Percentiles rank a stretch among this genome's conserved stretches.
phyloP scores from a whole-genome alignment of 495 filamentous ascomycete genomes.

The Aspergillus incahuasiensis region DNA sequence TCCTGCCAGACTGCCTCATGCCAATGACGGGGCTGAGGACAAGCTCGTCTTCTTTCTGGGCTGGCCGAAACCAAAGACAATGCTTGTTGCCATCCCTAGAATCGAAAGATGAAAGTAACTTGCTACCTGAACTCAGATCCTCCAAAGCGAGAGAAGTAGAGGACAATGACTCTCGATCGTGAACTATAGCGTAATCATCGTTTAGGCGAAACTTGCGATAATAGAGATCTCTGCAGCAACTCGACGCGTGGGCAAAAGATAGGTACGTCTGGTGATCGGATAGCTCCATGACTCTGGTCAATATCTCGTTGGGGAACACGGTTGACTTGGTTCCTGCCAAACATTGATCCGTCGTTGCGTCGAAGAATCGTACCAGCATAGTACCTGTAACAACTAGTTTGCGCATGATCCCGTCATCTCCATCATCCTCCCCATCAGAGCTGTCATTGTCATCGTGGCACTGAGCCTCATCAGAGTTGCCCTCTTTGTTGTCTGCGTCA shows the following conservation, averaged over 20 bases:
- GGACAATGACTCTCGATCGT: background rate
- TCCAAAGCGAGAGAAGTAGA: constrained; percentile 5
- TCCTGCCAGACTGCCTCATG: constrained; percentile 6
- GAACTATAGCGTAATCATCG: constrained; percentile 16
- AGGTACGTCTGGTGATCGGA: constrained; percentile 14
- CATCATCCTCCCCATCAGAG: background rate
- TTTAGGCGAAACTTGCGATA: constrained; percentile 11
- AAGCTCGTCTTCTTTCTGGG: background rate
- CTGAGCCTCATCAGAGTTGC: too few relatives aligned
- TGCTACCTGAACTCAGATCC: constrained; percentile 4
- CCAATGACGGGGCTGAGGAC: constrained; percentile 15
- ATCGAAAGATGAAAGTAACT: background rate
- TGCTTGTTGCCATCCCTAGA: background rate
- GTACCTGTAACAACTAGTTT: background rate
- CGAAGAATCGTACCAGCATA: constrained; percentile 13
- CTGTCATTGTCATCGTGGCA: background rate
- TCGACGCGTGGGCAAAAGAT: constrained; percentile 9
- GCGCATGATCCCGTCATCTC: background rate
- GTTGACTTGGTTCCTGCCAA: constrained; percentile 3
- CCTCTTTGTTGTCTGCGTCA: too few relatives aligned
- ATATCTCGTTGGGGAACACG: constrained; percentile 15
- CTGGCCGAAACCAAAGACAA: too few relatives aligned
- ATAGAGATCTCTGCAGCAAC: constrained; percentile 9
- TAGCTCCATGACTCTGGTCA: constrained; percentile 14
- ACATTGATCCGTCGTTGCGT: constrained; percentile 4